These are phyloP conservation scores for Talaromyces sp. DNA, from an alignment of 2,329 filamentous ascomycete genomes.

Conservation along the genomic window DNA sequence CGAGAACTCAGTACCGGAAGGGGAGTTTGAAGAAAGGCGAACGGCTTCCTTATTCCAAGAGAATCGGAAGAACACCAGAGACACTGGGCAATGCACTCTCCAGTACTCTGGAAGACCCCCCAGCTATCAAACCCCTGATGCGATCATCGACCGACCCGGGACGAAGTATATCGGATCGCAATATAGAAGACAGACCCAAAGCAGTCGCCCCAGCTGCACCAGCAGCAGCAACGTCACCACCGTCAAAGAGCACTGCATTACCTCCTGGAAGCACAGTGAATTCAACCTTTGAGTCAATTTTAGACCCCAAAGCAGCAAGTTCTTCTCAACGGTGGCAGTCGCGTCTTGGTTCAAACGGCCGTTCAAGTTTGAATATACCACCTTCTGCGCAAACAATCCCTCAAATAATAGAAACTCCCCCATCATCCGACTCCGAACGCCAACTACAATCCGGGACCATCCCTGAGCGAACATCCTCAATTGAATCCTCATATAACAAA, in stretches of 20 bases:
- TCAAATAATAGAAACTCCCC: conserved; percentile 62
- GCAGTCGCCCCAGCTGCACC: background rate
- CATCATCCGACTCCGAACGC: conserved; percentile 18
- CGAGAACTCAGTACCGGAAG: conserved; percentile 83
- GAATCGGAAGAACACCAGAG: conserved; percentile 62
- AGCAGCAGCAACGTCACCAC: background rate
- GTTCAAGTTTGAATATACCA: conserved; percentile 52
- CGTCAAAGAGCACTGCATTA: conserved; percentile 17
- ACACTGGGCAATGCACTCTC: conserved; percentile 52
- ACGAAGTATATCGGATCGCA: conserved; percentile 22
- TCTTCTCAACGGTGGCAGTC: conserved; percentile 53
- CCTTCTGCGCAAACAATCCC: conserved; percentile 49
- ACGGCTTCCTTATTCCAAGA: conserved; percentile 69
- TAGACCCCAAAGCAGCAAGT: conserved; percentile 29
- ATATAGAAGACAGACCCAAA: conserved; percentile 6
- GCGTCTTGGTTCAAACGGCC: conserved; percentile 53
- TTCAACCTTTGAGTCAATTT: conserved; percentile 29
- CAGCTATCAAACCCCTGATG: conserved; percentile 32
- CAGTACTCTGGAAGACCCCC: conserved; percentile 32
- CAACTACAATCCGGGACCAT: conserved; percentile 34
- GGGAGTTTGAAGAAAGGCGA: conserved; percentile 81
- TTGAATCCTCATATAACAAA: conserved; percentile 44
- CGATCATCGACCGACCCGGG: conserved; percentile 38
- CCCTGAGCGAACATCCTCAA: conserved; percentile 52
- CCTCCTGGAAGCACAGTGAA: conserved; percentile 23